Base-by-base conservation (phyloP, 345 rosid genomes). In the Eucalyptus caleyi region DNA sequence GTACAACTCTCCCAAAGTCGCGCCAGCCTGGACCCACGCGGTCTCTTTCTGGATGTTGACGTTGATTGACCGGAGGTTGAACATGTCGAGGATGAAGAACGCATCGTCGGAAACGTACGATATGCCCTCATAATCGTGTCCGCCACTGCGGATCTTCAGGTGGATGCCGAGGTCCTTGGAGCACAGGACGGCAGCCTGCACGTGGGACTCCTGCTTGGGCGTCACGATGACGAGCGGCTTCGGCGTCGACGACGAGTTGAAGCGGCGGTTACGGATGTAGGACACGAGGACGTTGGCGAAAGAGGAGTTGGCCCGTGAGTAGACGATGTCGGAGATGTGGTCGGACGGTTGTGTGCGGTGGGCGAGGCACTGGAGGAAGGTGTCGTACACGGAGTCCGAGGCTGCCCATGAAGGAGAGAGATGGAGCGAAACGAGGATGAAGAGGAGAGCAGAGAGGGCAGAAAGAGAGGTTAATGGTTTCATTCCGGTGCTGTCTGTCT, bases 1-100 rank as follows among this genome's bases (percentile, higher is more conserved):
- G 77, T 83, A 95, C 44, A 95, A 89, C 87, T 95, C 96, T 1
- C 96, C 96, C 30, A 93, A 90, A 34, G 92, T 93, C 5, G 96
- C 95, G 6, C 96, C 96, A 8, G 93, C 67, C 89, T 95, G 91
- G 45, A 56, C 62, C 62, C 62, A 56, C 27, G 62, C 62, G 62
- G 12, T 56, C 62, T 56, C 62, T 24, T 56, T 94, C 95, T 94
- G 91, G 50, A 95, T 88, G 72, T 56, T 50, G 53, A 56, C 62
- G 62, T 56, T 24, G 62, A 56, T 56, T 56, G 62, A 56, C 13
- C 62, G 62, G 62, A 56, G 62, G 62, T 56, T 56, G 62, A 56
- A 56, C 27, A 56, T 56, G 62, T 56, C 62, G 62, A 56, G 62
- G 62, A 56, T 23, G 62, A 56, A 23, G 62, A 56, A 56, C 30